Percentiles rank a stretch among this genome's conserved stretches.
phyloP scores from a whole-genome alignment of 2,329 filamentous ascomycete species.

The Beauveria sp. region DNA sequence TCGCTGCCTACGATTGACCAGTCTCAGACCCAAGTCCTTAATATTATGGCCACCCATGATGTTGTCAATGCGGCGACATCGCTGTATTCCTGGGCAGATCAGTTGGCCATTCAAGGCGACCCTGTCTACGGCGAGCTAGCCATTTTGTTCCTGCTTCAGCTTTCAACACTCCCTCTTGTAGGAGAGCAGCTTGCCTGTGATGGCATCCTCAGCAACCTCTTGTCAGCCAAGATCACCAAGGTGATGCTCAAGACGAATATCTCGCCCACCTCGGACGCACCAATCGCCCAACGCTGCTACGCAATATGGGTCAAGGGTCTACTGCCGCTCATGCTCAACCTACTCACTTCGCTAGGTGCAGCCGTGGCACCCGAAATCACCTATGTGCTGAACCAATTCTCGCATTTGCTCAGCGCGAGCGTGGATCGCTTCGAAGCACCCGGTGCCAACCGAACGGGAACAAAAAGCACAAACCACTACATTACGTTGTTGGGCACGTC shows the following conservation, averaged over 20 bases:
- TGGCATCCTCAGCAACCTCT: constrained; percentile 70
- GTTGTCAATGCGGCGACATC: constrained; percentile 75
- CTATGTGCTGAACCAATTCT: constrained; percentile 84
- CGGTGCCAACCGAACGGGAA: constrained; percentile 43
- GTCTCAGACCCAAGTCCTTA: constrained; percentile 62
- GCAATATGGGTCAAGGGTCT: constrained; percentile 85
- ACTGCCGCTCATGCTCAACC: constrained; percentile 79
- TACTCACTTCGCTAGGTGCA: constrained; percentile 72
- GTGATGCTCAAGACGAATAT: constrained; percentile 66
- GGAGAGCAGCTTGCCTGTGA: constrained; percentile 89
- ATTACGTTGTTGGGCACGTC: constrained; percentile 67
- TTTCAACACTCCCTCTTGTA: constrained; percentile 72
- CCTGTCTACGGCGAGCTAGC: constrained; percentile 92
- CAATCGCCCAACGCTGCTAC: constrained; percentile 66
- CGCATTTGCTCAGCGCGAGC: constrained; percentile 66
- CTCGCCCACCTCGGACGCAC: constrained; percentile 69
- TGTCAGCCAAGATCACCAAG: constrained; percentile 69
- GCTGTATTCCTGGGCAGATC: constrained; percentile 90
- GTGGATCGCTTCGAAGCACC: constrained; percentile 63
- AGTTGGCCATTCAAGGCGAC: constrained; percentile 67
- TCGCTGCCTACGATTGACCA: constrained; percentile 69
- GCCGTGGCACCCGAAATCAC: constrained; percentile 79
- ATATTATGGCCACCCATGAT: constrained; percentile 62
- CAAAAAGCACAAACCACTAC: constrained; percentile 46
- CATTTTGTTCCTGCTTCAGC: constrained; percentile 77